Base-by-base conservation (phyloP, 192 early-diverging fungal species). In the Entomortierella parvispora region DNA sequence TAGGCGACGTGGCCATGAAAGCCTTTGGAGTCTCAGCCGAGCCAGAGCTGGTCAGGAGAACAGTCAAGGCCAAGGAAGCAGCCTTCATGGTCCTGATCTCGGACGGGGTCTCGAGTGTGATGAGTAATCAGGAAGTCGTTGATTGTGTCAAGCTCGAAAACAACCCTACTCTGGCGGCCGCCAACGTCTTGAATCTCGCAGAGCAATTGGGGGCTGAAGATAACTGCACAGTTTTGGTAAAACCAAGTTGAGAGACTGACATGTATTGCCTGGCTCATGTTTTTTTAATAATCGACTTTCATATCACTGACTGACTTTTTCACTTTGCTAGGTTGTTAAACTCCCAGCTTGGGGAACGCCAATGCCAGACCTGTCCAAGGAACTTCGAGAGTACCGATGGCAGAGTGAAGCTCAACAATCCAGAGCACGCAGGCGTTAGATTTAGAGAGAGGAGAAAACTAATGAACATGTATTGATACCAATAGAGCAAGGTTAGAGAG, bases 91-190 rank as follows among this genome's bases (percentile, higher is more conserved):
- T 88, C 11, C 60, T 91, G n/a, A 79, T 89, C 17, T 89, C 91
- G 17, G 91, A 93, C 69, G 91, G 91, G 0, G 70, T 93, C 45
- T 88, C 87, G 12, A 81, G 87, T 18, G 89, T 91, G 18, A 86
- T 93, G 82, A 88, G 87, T 22, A 85, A 93, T 62, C 91, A 93
- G 58, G 91, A 93, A 67, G 84, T 93, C 15, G 84, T 90, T 55
- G 91, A 93, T 55, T 81, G 84, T 79, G 88, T 89, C 29, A 93
- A 93, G 70, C 79, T 87, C 53, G 85, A 88, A 43, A 58, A 79
- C 33, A 78, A 86, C 34, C 90, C 90, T 20, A 84, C 81, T 0
- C 50, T 50, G 17, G 86, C 89, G 1, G 89, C 89, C 2, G 79
- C 81, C 54, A 82, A 83, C 64, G 61, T 93, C 2, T 83, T 91